Conservation (phyloP, 2,329 filamentous ascomycete genomes). For the Fusarium sp. region DNA sequence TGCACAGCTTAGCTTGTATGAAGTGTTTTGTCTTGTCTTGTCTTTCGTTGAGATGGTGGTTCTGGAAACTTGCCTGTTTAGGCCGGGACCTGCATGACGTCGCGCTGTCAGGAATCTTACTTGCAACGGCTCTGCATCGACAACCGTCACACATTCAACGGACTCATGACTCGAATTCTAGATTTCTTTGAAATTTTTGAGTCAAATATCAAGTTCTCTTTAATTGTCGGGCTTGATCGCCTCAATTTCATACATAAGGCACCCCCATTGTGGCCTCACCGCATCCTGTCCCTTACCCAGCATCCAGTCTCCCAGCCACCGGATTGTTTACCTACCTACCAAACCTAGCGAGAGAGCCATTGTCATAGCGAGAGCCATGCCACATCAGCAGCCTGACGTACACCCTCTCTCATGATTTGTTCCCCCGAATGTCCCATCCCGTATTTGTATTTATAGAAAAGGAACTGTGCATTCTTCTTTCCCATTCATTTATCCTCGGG, state of each 20-base stretch:
- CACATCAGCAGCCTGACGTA: constrained; percentile 20
- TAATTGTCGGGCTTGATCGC: background rate
- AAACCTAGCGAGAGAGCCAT: background rate
- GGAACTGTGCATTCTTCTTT: background rate
- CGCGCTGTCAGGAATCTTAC: constrained; percentile 26
- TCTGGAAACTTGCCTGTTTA: constrained; percentile 23
- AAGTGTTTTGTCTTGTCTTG: background rate
- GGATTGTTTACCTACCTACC: constrained; percentile 37
- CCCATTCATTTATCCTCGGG: background rate
- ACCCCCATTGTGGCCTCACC: constrained; percentile 10
- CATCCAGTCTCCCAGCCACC: constrained; percentile 42
- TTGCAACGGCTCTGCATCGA: background rate
- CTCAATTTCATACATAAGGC: background rate
- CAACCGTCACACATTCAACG: background rate
- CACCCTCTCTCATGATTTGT: constrained; percentile 9
- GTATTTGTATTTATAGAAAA: constrained; percentile 1
- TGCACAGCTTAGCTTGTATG: background rate
- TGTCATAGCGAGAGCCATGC: constrained; percentile 25
- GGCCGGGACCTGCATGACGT: constrained; percentile 27
- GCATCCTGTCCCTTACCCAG: background rate
- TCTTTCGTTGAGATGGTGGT: background rate
- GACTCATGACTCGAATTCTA: background rate
- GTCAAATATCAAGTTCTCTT: background rate
- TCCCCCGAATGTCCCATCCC: background rate
- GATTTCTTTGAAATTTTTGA: background rate